Evolutionary conservation across 768 basidiomycete genomes (phyloP).

Genomic region (Leccinum uliginosum): DNA sequence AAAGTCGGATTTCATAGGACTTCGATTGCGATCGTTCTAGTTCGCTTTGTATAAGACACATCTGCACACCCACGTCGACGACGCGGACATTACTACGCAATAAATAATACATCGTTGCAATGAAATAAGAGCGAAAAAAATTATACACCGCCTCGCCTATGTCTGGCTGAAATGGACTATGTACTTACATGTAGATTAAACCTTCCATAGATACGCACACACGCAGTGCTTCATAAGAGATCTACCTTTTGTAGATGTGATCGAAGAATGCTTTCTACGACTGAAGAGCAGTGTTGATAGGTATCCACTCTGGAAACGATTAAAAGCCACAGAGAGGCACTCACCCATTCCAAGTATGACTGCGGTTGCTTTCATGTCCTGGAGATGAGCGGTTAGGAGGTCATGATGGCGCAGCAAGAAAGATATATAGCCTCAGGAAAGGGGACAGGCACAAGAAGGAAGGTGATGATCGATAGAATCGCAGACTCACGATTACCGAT

Average conservation of each 20-base stretch:
- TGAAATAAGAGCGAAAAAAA: background rate
- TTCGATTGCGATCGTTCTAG: background rate
- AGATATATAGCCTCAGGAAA: background rate
- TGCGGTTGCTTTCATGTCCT: constrained; percentile 76
- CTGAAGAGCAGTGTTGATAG: constrained; percentile 29
- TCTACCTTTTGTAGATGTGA: constrained; percentile 67
- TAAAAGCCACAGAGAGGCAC: constrained; percentile 17
- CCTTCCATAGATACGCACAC: constrained; percentile 1
- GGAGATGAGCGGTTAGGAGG: constrained; percentile 14
- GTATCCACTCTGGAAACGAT: background rate
- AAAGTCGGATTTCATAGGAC: constrained; percentile 1
- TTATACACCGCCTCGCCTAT: background rate
- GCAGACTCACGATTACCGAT: constrained; percentile 63
- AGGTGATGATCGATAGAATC: background rate
- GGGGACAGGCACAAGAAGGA: constrained; percentile 9
- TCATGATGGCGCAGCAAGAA: background rate
- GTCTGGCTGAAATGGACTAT: background rate
- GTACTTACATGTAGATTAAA: background rate
- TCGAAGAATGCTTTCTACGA: constrained; percentile 70
- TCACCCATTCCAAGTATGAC: constrained; percentile 64
- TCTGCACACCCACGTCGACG: background rate
- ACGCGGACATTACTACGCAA: background rate
- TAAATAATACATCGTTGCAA: background rate
- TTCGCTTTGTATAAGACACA: constrained; percentile 5
- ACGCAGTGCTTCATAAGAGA: constrained; percentile 45